Conservation (phyloP, 352 stramenopile genomes). For the Globisporangium uncinulatum region DNA sequence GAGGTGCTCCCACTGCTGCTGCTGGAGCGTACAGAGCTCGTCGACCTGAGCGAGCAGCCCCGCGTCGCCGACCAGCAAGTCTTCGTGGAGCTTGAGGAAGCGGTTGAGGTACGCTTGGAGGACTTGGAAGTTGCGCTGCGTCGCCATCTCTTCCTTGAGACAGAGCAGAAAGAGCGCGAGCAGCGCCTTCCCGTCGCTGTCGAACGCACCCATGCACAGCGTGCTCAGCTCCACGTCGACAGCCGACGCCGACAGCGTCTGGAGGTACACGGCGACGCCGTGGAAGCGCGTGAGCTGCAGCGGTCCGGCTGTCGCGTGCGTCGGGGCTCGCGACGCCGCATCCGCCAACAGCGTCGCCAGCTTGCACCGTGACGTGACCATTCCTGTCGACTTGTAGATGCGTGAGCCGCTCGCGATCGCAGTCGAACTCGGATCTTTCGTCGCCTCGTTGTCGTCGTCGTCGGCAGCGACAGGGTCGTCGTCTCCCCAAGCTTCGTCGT, state of each 20-base stretch:
- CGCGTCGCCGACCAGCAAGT: constrained; percentile 55
- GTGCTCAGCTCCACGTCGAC: constrained; percentile 82
- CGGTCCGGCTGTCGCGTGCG: constrained; percentile 6
- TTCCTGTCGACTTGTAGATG: constrained; percentile 64
- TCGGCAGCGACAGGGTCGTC: constrained; percentile 27
- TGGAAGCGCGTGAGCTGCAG: constrained; percentile 37
- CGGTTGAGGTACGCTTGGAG: constrained; percentile 83
- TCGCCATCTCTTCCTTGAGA: constrained; percentile 43
- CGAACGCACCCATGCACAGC: constrained; percentile 80
- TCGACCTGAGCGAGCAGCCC: constrained; percentile 51
- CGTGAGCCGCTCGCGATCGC: constrained; percentile 29
- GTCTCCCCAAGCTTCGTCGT: constrained; percentile 64
- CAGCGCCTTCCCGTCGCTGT: constrained; percentile 61
- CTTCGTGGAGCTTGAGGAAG: constrained; percentile 81
- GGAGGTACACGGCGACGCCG: constrained; percentile 50
- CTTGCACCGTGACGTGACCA: constrained; percentile 71
- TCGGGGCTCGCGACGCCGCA: constrained; percentile 15
- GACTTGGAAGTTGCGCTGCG: constrained; percentile 67
- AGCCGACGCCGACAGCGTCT: constrained; percentile 64
- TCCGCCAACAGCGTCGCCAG: constrained; percentile 49
- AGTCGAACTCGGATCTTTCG: background rate
- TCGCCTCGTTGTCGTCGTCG: constrained; percentile 22
- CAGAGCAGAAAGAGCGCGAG: constrained; percentile 63
- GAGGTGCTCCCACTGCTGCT: constrained; percentile 74
- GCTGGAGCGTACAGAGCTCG: constrained; percentile 48